Evolutionary conservation across 768 basidiomycete species (phyloP).

Genomic region (Suillus decipiens): DNA sequence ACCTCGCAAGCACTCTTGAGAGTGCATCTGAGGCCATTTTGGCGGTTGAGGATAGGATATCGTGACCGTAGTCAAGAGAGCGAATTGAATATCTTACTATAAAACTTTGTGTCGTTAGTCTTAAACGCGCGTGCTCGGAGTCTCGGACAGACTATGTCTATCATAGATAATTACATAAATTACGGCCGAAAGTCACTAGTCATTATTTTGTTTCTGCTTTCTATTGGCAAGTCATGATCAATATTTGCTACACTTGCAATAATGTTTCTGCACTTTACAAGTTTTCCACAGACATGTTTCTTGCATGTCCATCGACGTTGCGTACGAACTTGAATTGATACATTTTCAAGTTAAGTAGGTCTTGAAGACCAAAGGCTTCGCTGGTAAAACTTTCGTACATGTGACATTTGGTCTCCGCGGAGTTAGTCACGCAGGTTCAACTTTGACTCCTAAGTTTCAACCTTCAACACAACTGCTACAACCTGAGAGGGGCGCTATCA

Average conservation of each 20-base stretch:
- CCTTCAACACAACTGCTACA: neutral
- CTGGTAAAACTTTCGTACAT: neutral
- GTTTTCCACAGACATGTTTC: too few relatives aligned
- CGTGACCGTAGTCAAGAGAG: neutral
- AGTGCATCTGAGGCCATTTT: constrained; percentile 38
- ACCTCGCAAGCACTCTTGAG: constrained; percentile 57
- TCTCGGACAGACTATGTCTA: too few relatives aligned
- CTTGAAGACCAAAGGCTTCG: too few relatives aligned
- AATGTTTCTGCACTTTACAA: too few relatives aligned
- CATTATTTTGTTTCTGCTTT: too few relatives aligned
- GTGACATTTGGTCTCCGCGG: neutral
- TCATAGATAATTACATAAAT: too few relatives aligned
- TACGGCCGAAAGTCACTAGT: neutral
- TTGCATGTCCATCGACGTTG: too few relatives aligned
- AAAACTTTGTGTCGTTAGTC: constrained; percentile 4
- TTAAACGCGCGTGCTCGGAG: neutral
- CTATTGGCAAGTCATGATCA: too few relatives aligned
- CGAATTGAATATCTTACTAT: neutral
- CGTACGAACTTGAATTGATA: too few relatives aligned
- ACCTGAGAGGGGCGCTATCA: neutral
- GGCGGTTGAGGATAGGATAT: neutral
- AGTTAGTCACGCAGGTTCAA: neutral
- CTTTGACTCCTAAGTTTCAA: neutral
- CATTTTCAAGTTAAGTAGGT: too few relatives aligned
- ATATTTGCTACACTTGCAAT: too few relatives aligned